Percentiles rank a stretch among this genome's conserved stretches.
Conservation (phyloP, 208 protist species). For the Acanthamoeba castellanii region DNA sequence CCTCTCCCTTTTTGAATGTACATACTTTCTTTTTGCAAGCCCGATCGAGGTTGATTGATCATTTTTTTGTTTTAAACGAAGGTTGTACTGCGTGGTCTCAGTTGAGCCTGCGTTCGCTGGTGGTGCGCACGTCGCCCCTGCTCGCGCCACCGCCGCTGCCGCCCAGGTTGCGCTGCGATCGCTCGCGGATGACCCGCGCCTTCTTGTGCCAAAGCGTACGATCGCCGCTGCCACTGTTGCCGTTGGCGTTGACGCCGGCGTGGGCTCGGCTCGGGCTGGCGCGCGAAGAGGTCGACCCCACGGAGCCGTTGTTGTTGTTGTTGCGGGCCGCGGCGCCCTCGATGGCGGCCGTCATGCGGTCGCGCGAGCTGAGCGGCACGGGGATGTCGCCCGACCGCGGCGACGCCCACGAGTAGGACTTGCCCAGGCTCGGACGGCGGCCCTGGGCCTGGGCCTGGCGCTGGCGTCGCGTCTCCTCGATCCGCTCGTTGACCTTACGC, state of each 20-base stretch:
- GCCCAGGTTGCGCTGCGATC: conserved; percentile 17
- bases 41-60: too few species aligned
- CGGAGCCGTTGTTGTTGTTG: not conserved
- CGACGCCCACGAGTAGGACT: conserved; percentile 57
- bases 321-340: not conserved
- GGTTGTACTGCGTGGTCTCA: too few species aligned
- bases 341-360: conserved; percentile 15
- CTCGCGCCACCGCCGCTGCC: not conserved
- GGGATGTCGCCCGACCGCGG: conserved; percentile 28
- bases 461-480: conserved; percentile 44
- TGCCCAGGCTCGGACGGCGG: conserved; percentile 3
- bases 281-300: not conserved
- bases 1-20: too few species aligned
- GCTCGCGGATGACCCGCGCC: not conserved
- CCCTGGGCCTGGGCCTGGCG: conserved; percentile 8
- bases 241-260: not conserved
- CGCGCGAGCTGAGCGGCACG: not conserved
- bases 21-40: too few species aligned
- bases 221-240: not conserved
- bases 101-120: not conserved
- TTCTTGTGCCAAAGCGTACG: conserved; percentile 15
- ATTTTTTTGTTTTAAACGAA: too few species aligned
- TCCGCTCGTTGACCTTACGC: not conserved
- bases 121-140: not conserved
- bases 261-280: not conserved